These are phyloP conservation scores for Corymbia calophylla DNA, from an alignment of 441 rosid genomes.

Conservation along the genomic window DNA sequence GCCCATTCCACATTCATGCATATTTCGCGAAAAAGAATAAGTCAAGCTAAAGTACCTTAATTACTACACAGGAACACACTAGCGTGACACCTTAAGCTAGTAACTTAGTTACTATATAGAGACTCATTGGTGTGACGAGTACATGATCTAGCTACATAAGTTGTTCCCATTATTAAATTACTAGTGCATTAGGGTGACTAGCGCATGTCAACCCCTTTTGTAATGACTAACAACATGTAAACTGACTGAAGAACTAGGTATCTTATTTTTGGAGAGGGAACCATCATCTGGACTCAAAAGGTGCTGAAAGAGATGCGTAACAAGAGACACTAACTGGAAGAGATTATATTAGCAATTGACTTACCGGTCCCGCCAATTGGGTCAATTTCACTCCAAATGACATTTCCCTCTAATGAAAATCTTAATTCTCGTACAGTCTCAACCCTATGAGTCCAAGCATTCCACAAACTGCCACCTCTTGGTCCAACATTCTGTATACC, in stretches of 20 bases:
- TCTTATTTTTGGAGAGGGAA: neutral
- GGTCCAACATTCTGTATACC: conserved; percentile 20
- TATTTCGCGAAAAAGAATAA: neutral
- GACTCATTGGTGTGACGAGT: neutral
- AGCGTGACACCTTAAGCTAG: neutral
- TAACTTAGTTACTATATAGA: neutral
- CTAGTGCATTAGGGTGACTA: neutral
- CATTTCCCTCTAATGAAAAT: conserved; percentile 74
- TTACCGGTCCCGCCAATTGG: conserved; percentile 35
- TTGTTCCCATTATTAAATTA: neutral
- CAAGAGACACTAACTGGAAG: neutral
- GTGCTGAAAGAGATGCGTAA: neutral
- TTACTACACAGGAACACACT: neutral
- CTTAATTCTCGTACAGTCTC: conserved; percentile 68
- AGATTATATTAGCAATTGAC: neutral
- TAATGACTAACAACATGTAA: neutral
- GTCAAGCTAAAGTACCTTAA: neutral
- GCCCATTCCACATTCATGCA: neutral
- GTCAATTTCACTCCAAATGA: conserved; percentile 30
- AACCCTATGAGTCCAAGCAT: conserved; percentile 79
- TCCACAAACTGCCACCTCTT: conserved; percentile 47
- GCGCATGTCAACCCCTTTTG: neutral
- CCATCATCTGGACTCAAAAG: neutral
- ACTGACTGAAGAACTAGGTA: neutral
- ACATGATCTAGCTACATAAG: neutral